These are phyloP conservation scores for Ampelomyces quisqualis DNA, from an alignment of 2,329 filamentous ascomycete species.

Conservation along the genomic window DNA sequence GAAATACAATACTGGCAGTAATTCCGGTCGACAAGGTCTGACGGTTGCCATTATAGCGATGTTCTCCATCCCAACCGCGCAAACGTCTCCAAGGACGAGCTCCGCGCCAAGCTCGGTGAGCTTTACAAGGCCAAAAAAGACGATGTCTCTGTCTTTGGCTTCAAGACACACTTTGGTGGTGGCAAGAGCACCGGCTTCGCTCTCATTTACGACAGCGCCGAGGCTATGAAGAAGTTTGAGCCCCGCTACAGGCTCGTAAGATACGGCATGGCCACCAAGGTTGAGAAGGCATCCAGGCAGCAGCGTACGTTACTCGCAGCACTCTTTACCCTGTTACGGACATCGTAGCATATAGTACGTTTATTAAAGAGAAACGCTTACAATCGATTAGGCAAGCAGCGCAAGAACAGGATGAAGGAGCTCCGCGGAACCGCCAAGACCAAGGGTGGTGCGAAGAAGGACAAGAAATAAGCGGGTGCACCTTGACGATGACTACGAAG, in stretches of 20 bases:
- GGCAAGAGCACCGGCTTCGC: slow-evolving; percentile 99
- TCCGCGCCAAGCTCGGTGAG: slow-evolving; percentile 88
- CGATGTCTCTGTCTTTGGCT: slow-evolving; percentile 95
- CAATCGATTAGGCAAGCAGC: slow-evolving; percentile 83
- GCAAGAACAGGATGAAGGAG: slow-evolving; percentile 99
- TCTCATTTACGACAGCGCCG: slow-evolving; percentile 95
- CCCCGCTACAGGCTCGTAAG: slow-evolving; percentile 95
- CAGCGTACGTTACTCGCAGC: slow-evolving; percentile 74
- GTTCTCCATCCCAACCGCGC: slow-evolving; percentile 98
- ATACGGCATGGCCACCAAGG: slow-evolving; percentile 88
- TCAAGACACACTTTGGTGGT: slow-evolving; percentile 98
- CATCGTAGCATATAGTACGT: slow-evolving; percentile 1
- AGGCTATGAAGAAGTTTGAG: slow-evolving; percentile 99
- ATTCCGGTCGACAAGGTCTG: slow-evolving; percentile 28
- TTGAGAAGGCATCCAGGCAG: slow-evolving; percentile 97
- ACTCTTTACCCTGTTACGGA: slow-evolving; percentile 8
- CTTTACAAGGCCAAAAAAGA: slow-evolving; percentile 99
- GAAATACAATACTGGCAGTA: slow-evolving; percentile 14
- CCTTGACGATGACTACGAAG: slow-evolving; percentile 32
- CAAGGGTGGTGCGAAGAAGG: slow-evolving; percentile 93
- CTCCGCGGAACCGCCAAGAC: slow-evolving; percentile 96
- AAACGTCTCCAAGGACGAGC: slow-evolving; percentile 99
- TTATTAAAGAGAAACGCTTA: slow-evolving; percentile 1
- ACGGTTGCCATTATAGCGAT: slow-evolving; percentile 65
- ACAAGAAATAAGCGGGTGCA: slow-evolving; percentile 60